Base-by-base conservation (phyloP, 2,329 filamentous ascomycete species). In the Penicillium sp. region DNA sequence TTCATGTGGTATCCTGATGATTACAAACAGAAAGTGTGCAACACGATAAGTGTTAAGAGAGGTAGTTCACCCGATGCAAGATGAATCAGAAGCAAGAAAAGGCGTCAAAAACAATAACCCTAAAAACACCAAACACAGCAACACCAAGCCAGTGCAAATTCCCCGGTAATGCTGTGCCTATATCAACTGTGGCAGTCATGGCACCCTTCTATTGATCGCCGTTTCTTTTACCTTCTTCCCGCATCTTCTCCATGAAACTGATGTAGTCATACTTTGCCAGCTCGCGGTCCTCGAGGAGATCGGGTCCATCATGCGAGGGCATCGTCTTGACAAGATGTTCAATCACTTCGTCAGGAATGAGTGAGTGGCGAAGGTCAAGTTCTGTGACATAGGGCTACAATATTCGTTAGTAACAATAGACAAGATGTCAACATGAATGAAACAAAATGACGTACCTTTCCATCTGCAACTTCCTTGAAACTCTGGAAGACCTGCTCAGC, bases 401-500 rank as follows among this genome's bases (percentile, higher is more conserved):
- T 44, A 48, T 53, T 39, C 53, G 55, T 60, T 16, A 61, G 45
- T 44, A 34, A 7, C 6, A 10, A 21, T 29, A n/a, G 14, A 24
- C 29, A 27, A 16, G 14, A 3, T 31, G 9, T 31, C 14, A 32
- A 31, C 18, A 38, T 21, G 50, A 45, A 27, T 13, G 38, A 34
- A 36, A 21, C 11, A 29, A 10, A 24, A 61, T 18, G 18, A 18
- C 79, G 63, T 72, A 83, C 82, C 78, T 99, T 99, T 62, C 94
- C 94, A 77, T 99, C 94, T 16, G 94, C 94, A 43, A 99, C 94
- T 75, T 99, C 94, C 54, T 88, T 86, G 84, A 99, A 99, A 60
- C 89, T 95, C 77, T 99, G 93, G 79, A 94, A 97, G 5, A 99
- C 94, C 74, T 99, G 94, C 75, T 97, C 94, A 11, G 94, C 94